phyloP scores from a whole-genome alignment of 139 green algal genomes.

The Nannochloris sp. region DNA sequence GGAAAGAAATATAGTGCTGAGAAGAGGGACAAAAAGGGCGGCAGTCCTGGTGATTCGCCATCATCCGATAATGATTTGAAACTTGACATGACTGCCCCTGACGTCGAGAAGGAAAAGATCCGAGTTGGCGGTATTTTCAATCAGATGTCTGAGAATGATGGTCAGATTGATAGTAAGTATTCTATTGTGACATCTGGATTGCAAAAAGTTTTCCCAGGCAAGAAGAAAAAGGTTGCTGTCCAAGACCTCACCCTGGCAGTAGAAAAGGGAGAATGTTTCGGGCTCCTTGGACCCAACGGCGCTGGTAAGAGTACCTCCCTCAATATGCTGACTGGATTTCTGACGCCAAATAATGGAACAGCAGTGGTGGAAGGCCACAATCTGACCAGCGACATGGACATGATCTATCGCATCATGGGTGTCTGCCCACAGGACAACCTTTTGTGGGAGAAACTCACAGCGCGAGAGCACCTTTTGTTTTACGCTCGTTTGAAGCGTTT shows the following conservation, averaged over 20 bases:
- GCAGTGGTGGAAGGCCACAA: conserved; percentile 63
- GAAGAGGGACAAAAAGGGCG: background rate
- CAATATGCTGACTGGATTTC: conserved; percentile 35
- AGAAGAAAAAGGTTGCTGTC: conserved; percentile 44
- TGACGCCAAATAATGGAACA: conserved; percentile 28
- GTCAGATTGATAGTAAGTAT: background rate
- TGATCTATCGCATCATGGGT: conserved; percentile 65
- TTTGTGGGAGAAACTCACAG: conserved; percentile 82
- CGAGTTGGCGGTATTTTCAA: conserved; percentile 20
- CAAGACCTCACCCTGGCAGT: conserved; percentile 53
- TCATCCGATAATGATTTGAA: background rate
- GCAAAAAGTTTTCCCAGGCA: conserved; percentile 61
- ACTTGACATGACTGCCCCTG: conserved; percentile 28
- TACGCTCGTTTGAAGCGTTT: conserved; percentile 74
- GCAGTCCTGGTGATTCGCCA: background rate
- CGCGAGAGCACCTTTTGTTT: conserved; percentile 81
- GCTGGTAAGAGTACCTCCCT: conserved; percentile 32
- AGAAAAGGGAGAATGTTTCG: conserved; percentile 65
- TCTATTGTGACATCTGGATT: conserved; percentile 67
- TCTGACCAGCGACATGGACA: conserved; percentile 58
- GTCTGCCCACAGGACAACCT: conserved; percentile 89
- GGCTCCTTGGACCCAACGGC: conserved; percentile 65
- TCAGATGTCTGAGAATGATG: background rate
- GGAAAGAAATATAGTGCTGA: conserved; percentile 12
- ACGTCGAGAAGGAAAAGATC: conserved; percentile 34